phyloP scores from a whole-genome alignment of 768 basidiomycete genomes.

The Hygrophorus russula region DNA sequence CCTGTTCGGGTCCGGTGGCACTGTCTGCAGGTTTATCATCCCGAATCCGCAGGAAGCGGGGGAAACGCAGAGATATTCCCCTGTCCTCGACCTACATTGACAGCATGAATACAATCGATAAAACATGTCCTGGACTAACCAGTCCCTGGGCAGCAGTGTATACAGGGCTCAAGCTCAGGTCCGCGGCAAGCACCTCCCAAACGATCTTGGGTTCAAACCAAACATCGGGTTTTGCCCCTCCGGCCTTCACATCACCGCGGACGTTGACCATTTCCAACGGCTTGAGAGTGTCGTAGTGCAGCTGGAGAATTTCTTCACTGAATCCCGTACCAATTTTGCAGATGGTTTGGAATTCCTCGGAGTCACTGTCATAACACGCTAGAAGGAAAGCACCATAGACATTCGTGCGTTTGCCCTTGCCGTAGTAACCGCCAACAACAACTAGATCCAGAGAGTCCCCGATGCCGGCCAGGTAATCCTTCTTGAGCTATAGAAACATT shows the following conservation, averaged over 20 bases:
- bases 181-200: conserved; percentile 97
- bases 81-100: conserved; percentile 61
- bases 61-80: conserved; percentile 94
- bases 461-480: conserved; percentile 93
- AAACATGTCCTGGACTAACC: conserved; percentile 34
- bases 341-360: conserved; percentile 92
- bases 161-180: conserved; percentile 91
- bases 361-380: conserved; percentile 91
- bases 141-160: conserved; percentile 91
- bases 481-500: conserved; percentile 65
- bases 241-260: conserved; percentile 77
- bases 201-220: conserved; percentile 98
- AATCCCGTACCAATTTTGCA: conserved; percentile 99
- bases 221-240: conserved; percentile 91
- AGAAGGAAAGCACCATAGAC: conserved; percentile 97
- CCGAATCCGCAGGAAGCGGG: conserved; percentile 82
- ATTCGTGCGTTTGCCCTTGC: conserved; percentile 95
- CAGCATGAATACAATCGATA: conserved; percentile 5
- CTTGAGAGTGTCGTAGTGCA: conserved; percentile 72
- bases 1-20: conserved; percentile 89
- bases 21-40: conserved; percentile 93
- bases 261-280: conserved; percentile 61
- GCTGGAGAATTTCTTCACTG: conserved; percentile 79
- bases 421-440: conserved; percentile 96
- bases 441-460: conserved; percentile 97